Base-by-base conservation (phyloP, 2,329 filamentous ascomycete genomes). In the Curvularia eragrostidis region DNA sequence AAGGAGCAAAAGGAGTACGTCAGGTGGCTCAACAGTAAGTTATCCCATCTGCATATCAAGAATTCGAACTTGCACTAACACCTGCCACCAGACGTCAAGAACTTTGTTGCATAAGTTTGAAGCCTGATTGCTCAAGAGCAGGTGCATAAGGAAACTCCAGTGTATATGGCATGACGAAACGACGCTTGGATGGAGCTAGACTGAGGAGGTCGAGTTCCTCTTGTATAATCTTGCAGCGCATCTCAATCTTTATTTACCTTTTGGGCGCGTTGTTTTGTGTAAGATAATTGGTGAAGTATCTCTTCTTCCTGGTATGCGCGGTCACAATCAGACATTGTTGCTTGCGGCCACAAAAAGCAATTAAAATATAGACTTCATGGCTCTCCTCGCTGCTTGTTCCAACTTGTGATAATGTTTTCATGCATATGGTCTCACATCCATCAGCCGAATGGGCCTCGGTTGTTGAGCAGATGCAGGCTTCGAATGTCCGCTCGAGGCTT, bases 1-100 rank as follows among this genome's bases (percentile, higher is more conserved):
- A 99, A 99, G 89, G 95, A 99, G 87, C 94, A 98, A 87, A 90
- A 88, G 81, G 95, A 99, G 85, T 99, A 99, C 79, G 82, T 96
- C 61, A 82, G 85, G 66, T 99, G 96, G 95, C 82, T 99, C 78
- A 85, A 88, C 78, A 87, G 71, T 75, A 65, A 67, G 72, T 73
- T 8, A 15, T 24, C 10, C 47, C 19, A 15, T 6, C 10, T 13
- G 41, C 39, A 28, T 5, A 39, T 24, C 28, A 18, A 3, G 5
- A 30, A 28, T 8, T 12, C n/a, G 8, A 9, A 2, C 23, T 18
- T 8, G 63, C 42, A 36, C 69, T 75, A 68, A 75, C 59, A 12
- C 13, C 18, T 34, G 12, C n/a, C 13, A 43, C 5, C 59, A 85
- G 91, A 90, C 75, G 85, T 97, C 79, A 95, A 94, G 87, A 82